These are phyloP conservation scores for Skeletonema menzelii DNA, from an alignment of 108 stramenopile genomes.

Conservation along the genomic window DNA sequence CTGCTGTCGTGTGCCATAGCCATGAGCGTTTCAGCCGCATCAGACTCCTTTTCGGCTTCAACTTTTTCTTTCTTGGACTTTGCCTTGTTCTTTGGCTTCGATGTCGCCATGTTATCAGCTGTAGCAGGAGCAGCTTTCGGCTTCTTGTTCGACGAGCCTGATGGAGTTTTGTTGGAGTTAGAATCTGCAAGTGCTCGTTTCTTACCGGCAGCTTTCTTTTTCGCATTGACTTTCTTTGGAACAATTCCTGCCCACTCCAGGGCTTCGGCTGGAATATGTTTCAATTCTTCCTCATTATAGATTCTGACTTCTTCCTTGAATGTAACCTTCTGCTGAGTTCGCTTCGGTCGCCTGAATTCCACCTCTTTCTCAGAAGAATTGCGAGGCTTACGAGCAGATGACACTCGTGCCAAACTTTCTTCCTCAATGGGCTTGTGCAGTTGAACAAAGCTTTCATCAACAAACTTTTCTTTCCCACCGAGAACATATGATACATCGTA, in stretches of 20 bases:
- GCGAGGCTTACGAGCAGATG: conserved; percentile 9
- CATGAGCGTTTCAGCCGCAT: neutral
- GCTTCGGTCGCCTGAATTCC: conserved; percentile 16
- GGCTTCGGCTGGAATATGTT: conserved; percentile 41
- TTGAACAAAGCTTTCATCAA: conserved; percentile 69
- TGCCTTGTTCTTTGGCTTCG: neutral
- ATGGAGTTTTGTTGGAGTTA: neutral
- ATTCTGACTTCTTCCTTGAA: conserved; percentile 6
- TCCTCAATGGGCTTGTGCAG: conserved; percentile 8
- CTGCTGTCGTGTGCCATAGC: neutral
- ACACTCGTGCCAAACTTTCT: conserved; percentile 1
- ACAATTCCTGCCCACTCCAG: conserved; percentile 43
- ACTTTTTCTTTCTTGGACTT: neutral
- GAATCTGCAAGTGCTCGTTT: conserved; percentile 40
- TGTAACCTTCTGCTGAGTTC: conserved; percentile 9
- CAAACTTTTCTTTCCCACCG: conserved; percentile 73
- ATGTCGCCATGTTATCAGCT: neutral
- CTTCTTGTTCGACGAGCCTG: conserved; percentile 9
- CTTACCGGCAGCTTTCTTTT: conserved; percentile 9
- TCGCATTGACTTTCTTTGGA: conserved; percentile 3
- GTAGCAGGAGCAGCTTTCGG: neutral
- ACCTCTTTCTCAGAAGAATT: conserved; percentile 2
- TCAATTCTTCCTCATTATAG: conserved; percentile 40
- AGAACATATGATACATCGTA: conserved; percentile 79
- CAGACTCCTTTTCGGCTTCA: neutral